Base-by-base conservation (phyloP, 2,329 filamentous ascomycete genomes). In the Aspergillus versicolor region DNA sequence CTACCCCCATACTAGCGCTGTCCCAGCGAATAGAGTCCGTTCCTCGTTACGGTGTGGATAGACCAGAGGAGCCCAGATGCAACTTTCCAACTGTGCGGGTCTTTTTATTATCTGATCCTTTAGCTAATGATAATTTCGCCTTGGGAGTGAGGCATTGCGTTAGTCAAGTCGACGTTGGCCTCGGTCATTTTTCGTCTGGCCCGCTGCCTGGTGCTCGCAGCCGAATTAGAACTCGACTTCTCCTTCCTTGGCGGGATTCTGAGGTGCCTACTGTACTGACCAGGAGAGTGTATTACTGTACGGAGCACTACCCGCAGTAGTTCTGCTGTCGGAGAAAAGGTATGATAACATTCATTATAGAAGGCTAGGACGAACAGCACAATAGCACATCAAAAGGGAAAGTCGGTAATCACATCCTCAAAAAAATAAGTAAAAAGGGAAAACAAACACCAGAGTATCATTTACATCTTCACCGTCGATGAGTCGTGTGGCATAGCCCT, bases 391-490 rank as follows among this genome's bases (percentile, higher is more conserved):
- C 52, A 63, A 56, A 61, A 60, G 61, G 34, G 44, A 57, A 52
- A 40, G 38, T 41, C 58, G 57, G 58, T 57, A 61, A 59, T 64
- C 67, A 68, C 60, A 67, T 67, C 69, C 60, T 68, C 56, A 57
- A 67, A 50, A 67, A 70, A 71, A 73, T 21, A 61, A 30, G 27
- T 11, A 30, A 30, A 30, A 30, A 30, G 27, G 27, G 27, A 30
- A 61, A 59, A n/a, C 61, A 70, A 72, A 70, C 64, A 71, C 64
- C 65, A 65, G 66, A 73, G 68, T 73, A 75, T 75, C 74, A 75
- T 76, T 72, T 75, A 76, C 74, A 76, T 72, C 67, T 71, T 72
- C 69, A 64, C 66, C 65, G 60, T 67, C 63, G 60, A 68, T 61
- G 60, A 57, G 63, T 65, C 63, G 58, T 64, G 59, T 58, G 63